Conservation (phyloP, 2,329 filamentous ascomycete species). For the Aspergillus sojae region DNA sequence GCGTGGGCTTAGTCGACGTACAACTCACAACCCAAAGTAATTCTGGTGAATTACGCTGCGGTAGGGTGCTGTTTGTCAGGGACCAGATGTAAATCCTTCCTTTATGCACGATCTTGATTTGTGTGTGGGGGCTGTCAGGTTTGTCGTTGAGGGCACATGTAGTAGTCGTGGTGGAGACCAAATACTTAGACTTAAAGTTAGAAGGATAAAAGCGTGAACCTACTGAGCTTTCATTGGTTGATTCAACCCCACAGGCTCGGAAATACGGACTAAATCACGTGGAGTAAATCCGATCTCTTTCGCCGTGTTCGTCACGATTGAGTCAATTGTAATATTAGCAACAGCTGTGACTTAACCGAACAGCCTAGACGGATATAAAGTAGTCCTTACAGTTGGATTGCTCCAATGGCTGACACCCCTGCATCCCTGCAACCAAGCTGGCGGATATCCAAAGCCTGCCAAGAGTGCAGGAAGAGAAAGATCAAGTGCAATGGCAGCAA, state of each 20-base stretch:
- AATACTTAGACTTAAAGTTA: too few relatives aligned
- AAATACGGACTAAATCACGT: not conserved
- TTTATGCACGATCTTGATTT: not conserved
- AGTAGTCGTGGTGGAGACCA: not conserved
- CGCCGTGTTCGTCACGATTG: too few relatives aligned
- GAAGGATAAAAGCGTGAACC: too few relatives aligned
- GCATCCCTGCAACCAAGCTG: slow-evolving; percentile 23
- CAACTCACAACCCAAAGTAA: not conserved
- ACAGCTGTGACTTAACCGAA: not conserved
- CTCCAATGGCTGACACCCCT: not conserved
- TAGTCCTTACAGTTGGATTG: not conserved
- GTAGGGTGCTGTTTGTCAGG: not conserved
- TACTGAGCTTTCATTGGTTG: not conserved
- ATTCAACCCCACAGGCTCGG: not conserved
- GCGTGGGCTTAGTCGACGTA: slow-evolving; percentile 63
- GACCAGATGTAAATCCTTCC: not conserved
- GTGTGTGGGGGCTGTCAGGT: not conserved
- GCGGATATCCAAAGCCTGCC: slow-evolving; percentile 43
- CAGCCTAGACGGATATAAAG: not conserved
- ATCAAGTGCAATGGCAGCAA: slow-evolving; percentile 44
- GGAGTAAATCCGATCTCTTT: not conserved
- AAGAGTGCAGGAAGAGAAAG: slow-evolving; percentile 46
- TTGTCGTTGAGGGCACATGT: not conserved
- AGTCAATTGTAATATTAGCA: not conserved
- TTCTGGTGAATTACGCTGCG: not conserved